phyloP scores from a whole-genome alignment of 306 rosid species.

The Clitoria ternatea region DNA sequence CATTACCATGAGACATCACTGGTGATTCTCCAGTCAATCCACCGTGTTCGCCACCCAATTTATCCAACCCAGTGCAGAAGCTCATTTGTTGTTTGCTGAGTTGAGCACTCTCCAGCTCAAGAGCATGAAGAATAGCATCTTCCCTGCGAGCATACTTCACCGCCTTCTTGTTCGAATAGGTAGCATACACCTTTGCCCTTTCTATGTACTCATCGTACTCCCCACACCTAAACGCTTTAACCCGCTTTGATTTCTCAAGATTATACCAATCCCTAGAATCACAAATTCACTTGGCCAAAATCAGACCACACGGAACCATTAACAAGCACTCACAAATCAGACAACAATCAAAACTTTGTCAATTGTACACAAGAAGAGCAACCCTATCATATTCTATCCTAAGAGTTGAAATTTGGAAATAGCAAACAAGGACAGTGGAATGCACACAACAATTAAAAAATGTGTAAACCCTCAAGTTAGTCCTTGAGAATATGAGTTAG shows the following conservation, averaged over 20 bases:
- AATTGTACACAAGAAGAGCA: too few relatives aligned
- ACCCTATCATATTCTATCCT: too few relatives aligned
- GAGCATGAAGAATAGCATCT: slow-evolving; percentile 88
- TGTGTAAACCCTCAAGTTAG: too few relatives aligned
- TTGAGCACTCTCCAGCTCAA: slow-evolving; percentile 61
- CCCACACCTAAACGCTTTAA: slow-evolving; percentile 79
- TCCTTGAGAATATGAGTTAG: too few relatives aligned
- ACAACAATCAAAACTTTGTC: too few relatives aligned
- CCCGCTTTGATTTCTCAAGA: slow-evolving; percentile 78
- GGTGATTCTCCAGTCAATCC: slow-evolving; percentile 42
- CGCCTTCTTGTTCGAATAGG: slow-evolving; percentile 52
- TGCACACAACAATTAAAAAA: too few relatives aligned
- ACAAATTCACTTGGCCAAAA: neutral
- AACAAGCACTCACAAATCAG: too few relatives aligned
- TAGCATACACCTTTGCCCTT: slow-evolving; percentile 69
- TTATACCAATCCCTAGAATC: slow-evolving; percentile 76
- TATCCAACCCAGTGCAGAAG: slow-evolving; percentile 28
- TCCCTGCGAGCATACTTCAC: slow-evolving; percentile 84
- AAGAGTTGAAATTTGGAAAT: too few relatives aligned
- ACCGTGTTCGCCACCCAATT: slow-evolving; percentile 36
- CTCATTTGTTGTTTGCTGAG: slow-evolving; percentile 33
- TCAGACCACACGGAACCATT: too few relatives aligned
- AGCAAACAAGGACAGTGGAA: too few relatives aligned
- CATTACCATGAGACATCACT: slow-evolving; percentile 37
- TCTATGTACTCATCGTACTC: slow-evolving; percentile 74